Base-by-base conservation (phyloP, 495 filamentous ascomycete genomes). In the Penicillium arizonense region DNA sequence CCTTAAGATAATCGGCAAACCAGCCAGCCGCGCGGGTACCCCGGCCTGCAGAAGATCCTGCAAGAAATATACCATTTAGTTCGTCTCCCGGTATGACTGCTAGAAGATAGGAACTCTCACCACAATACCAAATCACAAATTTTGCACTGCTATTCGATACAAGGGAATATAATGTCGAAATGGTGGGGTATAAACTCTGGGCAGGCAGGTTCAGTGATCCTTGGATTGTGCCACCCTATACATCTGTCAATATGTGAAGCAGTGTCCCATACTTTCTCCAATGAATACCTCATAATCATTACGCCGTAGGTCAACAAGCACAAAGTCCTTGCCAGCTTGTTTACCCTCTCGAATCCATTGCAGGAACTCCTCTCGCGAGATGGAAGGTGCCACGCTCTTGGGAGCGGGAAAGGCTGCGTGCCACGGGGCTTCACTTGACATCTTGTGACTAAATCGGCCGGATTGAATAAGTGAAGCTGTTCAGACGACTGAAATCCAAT, bases 121-220 rank as follows among this genome's bases (percentile, higher is more conserved):
- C 80, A 56, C 87, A 90, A 56, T 84, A 90, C 71, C 82, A 90
- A 37, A 89, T 77, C 8, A 87, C 77, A 44, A 68, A 69, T 20
- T 66, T 61, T 2, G 84, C 58, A 0, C 72, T 73, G 1, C 81
- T 80, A 5, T 63, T 68, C 16, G 68, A 70, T 42, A 87, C 72
- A 13, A 87, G 45, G 5, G 58, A 59, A 57, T 87, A 86, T 10
- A 89, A 44, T 0, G 77, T 66, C 1, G 84, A 78, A 0, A 88
- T 65, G 4, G 78, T 80, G 0, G 76, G 76, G 47, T 81, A 82
- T 0, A 90, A 69, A 56, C 75, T 84, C 57, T 90, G 85, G 1
- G 85, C 86, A 1, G 87, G 87, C 4, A 90, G 77, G 61, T 90
- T 90, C 63, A 90, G 70, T 6, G 86, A 87, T 10, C 78, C 77